Conservation (phyloP, 2,329 filamentous ascomycete genomes). For the Onygenales sp. region DNA sequence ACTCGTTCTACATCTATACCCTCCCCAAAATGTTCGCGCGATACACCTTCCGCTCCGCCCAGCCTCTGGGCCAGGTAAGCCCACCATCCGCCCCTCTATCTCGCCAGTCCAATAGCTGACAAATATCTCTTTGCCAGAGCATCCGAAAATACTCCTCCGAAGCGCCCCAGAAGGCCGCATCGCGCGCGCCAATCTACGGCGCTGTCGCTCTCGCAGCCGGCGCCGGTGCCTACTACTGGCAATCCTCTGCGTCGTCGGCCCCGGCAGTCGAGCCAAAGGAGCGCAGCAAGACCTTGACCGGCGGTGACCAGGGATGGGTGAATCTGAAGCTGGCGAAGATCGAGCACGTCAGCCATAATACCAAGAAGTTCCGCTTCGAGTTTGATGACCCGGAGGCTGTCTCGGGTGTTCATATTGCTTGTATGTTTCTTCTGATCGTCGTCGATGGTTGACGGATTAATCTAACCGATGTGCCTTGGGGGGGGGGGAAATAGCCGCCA, state of each 20-base stretch:
- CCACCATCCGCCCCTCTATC: conserved; percentile 5
- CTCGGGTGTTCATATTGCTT: conserved; percentile 71
- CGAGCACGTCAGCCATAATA: conserved; percentile 83
- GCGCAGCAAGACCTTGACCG: conserved; percentile 54
- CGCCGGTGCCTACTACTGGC: conserved; percentile 47
- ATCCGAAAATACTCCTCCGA: conserved; percentile 65
- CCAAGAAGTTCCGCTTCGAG: conserved; percentile 82
- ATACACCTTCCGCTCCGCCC: conserved; percentile 53
- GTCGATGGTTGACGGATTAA: neutral
- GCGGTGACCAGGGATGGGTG: conserved; percentile 84
- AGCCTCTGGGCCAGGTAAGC: conserved; percentile 57
- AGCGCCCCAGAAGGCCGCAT: conserved; percentile 43
- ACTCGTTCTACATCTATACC: conserved; percentile 8
- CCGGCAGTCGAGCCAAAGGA: conserved; percentile 24
- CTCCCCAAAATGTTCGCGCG: conserved; percentile 55
- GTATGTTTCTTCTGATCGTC: conserved; percentile 31
- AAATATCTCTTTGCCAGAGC: conserved; percentile 35
- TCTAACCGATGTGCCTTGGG: conserved; percentile 6
- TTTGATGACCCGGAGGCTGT: conserved; percentile 76
- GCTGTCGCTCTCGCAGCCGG: conserved; percentile 37
- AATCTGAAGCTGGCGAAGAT: conserved; percentile 69
- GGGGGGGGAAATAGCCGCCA: conserved; percentile 43
- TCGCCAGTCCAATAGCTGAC: conserved; percentile 6
- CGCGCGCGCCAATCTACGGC: conserved; percentile 50
- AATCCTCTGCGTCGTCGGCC: conserved; percentile 22